phyloP scores from a whole-genome alignment of 768 basidiomycete genomes.

The Cytidiella melzeri region DNA sequence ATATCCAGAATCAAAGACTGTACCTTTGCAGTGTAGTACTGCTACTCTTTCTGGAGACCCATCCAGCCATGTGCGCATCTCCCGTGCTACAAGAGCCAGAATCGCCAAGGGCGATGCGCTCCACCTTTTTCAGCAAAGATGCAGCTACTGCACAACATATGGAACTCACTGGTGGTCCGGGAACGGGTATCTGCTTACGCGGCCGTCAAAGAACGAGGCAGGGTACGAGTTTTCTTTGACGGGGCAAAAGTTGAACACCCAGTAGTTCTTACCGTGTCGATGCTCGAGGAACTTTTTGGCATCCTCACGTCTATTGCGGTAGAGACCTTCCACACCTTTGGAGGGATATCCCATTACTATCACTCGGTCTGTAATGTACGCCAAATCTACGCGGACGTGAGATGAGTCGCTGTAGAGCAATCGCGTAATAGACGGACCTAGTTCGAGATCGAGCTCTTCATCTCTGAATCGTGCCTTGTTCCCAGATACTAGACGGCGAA shows the following conservation, averaged over 20 bases:
- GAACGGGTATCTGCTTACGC: constrained; percentile 82
- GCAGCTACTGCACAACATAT: background rate
- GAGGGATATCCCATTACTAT: constrained; percentile 87
- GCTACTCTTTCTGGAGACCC: constrained; percentile 62
- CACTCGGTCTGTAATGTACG: constrained; percentile 67
- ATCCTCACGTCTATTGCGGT: constrained; percentile 74
- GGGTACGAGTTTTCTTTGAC: constrained; percentile 76
- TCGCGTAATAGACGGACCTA: constrained; percentile 39
- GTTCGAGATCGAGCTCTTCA: constrained; percentile 56
- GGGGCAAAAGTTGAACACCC: constrained; percentile 90
- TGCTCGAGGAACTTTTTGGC: constrained; percentile 69
- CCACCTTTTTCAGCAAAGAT: background rate
- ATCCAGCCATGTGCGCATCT: constrained; percentile 69
- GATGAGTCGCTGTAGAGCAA: background rate
- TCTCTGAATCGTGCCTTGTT: constrained; percentile 75
- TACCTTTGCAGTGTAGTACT: constrained; percentile 87
- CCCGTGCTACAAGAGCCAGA: constrained; percentile 64
- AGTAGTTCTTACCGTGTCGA: constrained; percentile 70
- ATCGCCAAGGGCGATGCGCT: constrained; percentile 76
- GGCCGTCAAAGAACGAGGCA: constrained; percentile 56
- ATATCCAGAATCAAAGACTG: background rate
- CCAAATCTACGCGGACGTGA: constrained; percentile 36
- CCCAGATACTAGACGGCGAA: constrained; percentile 76
- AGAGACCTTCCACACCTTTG: constrained; percentile 67
- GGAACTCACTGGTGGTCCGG: constrained; percentile 83